Evolutionary conservation across 2,329 filamentous ascomycete genomes (phyloP), one percentile per base, ranked within the genome.

Genomic region (Phoma herbarum): DNA sequence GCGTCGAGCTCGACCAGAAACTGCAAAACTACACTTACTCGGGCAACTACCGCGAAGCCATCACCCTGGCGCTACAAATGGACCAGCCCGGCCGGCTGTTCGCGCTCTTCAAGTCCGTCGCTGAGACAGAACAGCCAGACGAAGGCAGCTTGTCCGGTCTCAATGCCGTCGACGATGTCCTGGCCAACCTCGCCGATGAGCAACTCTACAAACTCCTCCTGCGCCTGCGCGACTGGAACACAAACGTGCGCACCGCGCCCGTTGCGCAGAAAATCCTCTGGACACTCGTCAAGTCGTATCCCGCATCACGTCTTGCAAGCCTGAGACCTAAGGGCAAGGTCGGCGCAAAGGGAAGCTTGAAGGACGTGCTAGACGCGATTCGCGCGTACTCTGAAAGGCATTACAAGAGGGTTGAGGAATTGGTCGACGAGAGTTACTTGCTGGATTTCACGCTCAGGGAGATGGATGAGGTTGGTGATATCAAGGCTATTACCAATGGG

Each of bases 181-280:
- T 99, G 1, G 86, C 84, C n/a, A 86, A 81, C 12, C 83, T 99
- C 6, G 90, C 89, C 4, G 89, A 95, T 67, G 90, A 94, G 67
- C 94, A 98, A 75, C 85, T 99, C 14, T 96, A 92, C 78, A 83
- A 87, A 7, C 84, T 99, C 14, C 84, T 99, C 0, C 82, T 94
- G 35, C 85, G 95, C 58, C 79, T 97, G 43, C 86, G 96, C 44
- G 95, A 99, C 79, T 99, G 95, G 95, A 99, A 99, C 75, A 96
- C 95, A 4, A 98, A 98, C 69, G 93, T 92, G 0, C 86, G 92
- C 61, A 96, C 92, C 3, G 89, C 93, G 0, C 85, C 88, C 5
- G 88, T 98, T 1, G 91, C 95, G 1, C 95, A 99, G 78, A 87
- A 89, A 31, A 89, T 99, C 14, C 80, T 99, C 8, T 90, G 88